These are phyloP conservation scores for Geotrichum cucujoidarum DNA, from an alignment of 1,139 yeast genomes.

Conservation along the genomic window DNA sequence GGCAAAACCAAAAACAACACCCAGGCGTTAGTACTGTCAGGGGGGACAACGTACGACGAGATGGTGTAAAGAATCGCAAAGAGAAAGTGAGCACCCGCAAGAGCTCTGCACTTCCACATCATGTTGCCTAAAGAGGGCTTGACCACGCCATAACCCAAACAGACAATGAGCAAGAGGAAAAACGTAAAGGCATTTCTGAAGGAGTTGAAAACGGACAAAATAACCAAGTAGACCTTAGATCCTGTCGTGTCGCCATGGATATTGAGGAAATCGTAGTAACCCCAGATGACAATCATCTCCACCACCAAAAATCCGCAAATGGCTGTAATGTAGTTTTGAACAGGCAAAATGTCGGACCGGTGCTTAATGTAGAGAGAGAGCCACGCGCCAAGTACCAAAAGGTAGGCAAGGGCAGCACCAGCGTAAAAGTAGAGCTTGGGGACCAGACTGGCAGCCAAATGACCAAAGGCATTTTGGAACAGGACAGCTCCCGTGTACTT, in stretches of 20 bases:
- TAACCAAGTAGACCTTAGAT: constrained; percentile 66
- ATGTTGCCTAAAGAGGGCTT: constrained; percentile 67
- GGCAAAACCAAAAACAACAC: constrained; percentile 56
- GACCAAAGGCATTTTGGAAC: constrained; percentile 89
- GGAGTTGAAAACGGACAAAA: constrained; percentile 74
- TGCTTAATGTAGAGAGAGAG: constrained; percentile 82
- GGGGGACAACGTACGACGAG: constrained; percentile 56
- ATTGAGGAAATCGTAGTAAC: constrained; percentile 81
- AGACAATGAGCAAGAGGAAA: constrained; percentile 76
- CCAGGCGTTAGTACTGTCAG: constrained; percentile 44
- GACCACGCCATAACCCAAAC: constrained; percentile 93
- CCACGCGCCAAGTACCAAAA: constrained; percentile 73
- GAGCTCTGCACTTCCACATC: constrained; percentile 76
- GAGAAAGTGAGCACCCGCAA: constrained; percentile 68
- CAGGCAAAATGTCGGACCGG: constrained; percentile 80
- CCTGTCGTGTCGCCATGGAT: constrained; percentile 55
- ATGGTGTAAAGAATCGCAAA: constrained; percentile 65
- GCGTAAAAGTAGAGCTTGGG: constrained; percentile 91
- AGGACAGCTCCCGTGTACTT: constrained; percentile 61
- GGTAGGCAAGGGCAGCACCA: constrained; percentile 74
- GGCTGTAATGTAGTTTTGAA: constrained; percentile 84
- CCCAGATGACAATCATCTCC: constrained; percentile 87
- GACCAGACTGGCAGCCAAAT: constrained; percentile 81
- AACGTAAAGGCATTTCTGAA: constrained; percentile 82
- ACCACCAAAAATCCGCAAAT: constrained; percentile 77